A percentile compares a stretch with the other conserved stretches of the same genome.
These are phyloP conservation scores for Acacia melanoxylon DNA, from an alignment of 306 rosid genomes.

Conservation along the genomic window DNA sequence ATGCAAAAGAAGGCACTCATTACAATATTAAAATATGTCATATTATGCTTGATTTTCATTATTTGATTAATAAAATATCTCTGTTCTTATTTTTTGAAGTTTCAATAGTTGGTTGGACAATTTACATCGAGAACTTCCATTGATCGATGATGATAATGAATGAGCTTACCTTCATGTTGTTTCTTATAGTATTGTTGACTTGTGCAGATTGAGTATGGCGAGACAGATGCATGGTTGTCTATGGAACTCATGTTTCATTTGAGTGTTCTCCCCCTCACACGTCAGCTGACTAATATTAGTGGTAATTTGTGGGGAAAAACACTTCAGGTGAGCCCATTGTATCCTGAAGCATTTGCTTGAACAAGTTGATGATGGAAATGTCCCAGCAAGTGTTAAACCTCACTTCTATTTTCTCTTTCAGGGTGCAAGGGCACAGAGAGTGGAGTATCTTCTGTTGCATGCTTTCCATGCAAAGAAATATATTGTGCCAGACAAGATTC, in stretches of 20 bases:
- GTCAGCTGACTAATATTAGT: constrained; percentile 92
- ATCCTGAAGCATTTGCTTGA: constrained; percentile 12
- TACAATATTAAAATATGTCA: background rate
- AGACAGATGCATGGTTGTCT: constrained; percentile 98
- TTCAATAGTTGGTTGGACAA: background rate
- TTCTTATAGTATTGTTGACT: constrained; percentile 33
- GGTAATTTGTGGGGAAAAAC: constrained; percentile 97
- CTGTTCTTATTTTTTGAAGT: constrained; percentile 6
- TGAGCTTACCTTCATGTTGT: constrained; percentile 18
- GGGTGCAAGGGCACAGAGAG: constrained; percentile 99
- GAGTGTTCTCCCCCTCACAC: constrained; percentile 95
- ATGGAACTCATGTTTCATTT: constrained; percentile 99
- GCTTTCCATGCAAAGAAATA: constrained; percentile 91
- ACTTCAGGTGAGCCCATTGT: constrained; percentile 68
- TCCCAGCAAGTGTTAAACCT: constrained; percentile 14
- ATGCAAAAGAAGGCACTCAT: constrained; percentile 3
- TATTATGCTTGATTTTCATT: background rate
- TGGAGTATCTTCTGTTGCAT: constrained; percentile 92
- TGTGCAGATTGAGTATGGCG: constrained; percentile 85
- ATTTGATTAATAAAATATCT: constrained; percentile 14
- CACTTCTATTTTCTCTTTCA: constrained; percentile 43
- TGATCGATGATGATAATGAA: constrained; percentile 16
- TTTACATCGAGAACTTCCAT: constrained; percentile 14
- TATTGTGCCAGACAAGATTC: constrained; percentile 83
- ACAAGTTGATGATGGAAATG: constrained; percentile 23